phyloP scores from a whole-genome alignment of 352 stramenopile species.

The Plasmopara halstedii region DNA sequence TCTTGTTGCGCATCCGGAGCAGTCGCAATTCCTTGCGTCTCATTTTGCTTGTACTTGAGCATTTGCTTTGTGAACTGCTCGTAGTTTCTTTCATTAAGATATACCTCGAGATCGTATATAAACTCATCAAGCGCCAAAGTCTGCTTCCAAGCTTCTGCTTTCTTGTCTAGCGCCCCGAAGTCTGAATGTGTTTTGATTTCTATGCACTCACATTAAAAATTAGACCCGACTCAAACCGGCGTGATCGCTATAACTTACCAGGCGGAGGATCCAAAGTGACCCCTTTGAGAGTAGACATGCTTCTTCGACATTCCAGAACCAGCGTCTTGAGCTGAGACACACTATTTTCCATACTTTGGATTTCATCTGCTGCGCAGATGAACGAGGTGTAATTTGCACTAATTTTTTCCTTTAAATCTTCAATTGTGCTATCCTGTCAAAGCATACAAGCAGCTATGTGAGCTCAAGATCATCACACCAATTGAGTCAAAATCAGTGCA shows the following conservation, averaged over 20 bases:
- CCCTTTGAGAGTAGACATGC: slow-evolving; percentile 45
- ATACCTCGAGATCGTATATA: slow-evolving; percentile 62
- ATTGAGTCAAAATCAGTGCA: not conserved
- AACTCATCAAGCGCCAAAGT: slow-evolving; percentile 48
- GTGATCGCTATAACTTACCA: slow-evolving; percentile 12
- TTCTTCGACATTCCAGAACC: slow-evolving; percentile 68
- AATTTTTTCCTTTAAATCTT: slow-evolving; percentile 78
- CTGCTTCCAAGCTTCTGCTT: slow-evolving; percentile 36
- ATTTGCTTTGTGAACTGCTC: slow-evolving; percentile 45
- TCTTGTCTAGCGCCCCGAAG: slow-evolving; percentile 43
- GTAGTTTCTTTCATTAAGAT: slow-evolving; percentile 57
- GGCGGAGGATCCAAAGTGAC: slow-evolving; percentile 38
- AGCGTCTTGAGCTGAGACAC: slow-evolving; percentile 72
- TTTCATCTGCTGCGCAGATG: slow-evolving; percentile 59
- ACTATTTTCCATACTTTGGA: slow-evolving; percentile 81
- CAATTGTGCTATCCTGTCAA: slow-evolving; percentile 67
- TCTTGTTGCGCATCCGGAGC: slow-evolving; percentile 35
- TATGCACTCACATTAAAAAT: slow-evolving; percentile 8
- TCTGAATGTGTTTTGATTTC: slow-evolving; percentile 26
- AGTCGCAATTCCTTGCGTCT: slow-evolving; percentile 28
- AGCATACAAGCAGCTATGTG: not conserved
- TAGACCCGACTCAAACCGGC: not conserved
- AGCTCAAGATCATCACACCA: not conserved
- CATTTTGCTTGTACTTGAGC: slow-evolving; percentile 42
- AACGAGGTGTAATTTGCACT: slow-evolving; percentile 78